A percentile compares a stretch with the other conserved stretches of the same genome.
phyloP scores from a whole-genome alignment of 768 basidiomycete species.

The Terana coerulea region DNA sequence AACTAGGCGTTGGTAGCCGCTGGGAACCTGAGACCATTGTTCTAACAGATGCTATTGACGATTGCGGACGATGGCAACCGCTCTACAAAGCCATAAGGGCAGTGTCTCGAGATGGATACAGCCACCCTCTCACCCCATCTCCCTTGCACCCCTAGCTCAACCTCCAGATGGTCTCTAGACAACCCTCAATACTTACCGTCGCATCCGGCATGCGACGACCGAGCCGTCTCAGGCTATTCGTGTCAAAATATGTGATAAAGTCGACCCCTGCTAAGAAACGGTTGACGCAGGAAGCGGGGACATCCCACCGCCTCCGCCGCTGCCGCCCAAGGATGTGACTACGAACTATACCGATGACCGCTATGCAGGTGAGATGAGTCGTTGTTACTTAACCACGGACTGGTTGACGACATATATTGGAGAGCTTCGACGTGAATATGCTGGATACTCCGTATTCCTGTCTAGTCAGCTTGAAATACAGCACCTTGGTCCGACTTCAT shows the following conservation, averaged over 20 bases:
- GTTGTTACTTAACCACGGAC: not conserved
- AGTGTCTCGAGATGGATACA: slow-evolving; percentile 2
- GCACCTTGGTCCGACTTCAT: not conserved
- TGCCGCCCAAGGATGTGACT: slow-evolving; percentile 9
- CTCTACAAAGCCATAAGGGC: not conserved
- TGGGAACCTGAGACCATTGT: not conserved
- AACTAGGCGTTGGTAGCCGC: too few species aligned
- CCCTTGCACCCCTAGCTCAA: too few species aligned
- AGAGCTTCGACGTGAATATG: slow-evolving; percentile 9
- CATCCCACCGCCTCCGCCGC: slow-evolving; percentile 6
- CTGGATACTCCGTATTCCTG: slow-evolving; percentile 7
- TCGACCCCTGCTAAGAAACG: not conserved
- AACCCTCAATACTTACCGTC: slow-evolving; percentile 3
- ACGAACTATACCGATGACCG: not conserved
- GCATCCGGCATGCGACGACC: slow-evolving; percentile 8
- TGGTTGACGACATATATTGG: not conserved
- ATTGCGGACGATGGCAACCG: not conserved
- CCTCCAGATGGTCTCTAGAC: slow-evolving; percentile 7
- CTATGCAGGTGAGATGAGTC: not conserved
- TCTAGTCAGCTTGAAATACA: not conserved
- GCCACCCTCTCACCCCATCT: too few species aligned
- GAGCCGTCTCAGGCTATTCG: not conserved
- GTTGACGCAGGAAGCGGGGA: slow-evolving; percentile 2
- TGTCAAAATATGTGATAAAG: not conserved
- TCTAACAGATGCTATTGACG: not conserved